Evolutionary conservation across 768 basidiomycete species (phyloP).

Genomic region (Tephrocybe rancida): DNA sequence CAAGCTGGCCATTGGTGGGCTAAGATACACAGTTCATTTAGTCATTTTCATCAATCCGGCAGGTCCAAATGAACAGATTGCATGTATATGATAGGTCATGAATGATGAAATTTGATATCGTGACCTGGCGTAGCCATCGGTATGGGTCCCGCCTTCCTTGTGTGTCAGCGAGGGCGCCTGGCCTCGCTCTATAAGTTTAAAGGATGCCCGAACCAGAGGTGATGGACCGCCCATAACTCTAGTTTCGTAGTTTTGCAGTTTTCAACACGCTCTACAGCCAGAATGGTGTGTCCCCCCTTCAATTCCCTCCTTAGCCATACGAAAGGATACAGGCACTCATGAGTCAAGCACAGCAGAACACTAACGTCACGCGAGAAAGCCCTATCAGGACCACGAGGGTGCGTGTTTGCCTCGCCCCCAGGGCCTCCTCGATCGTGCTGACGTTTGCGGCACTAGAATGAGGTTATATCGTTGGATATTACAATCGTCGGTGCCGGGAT

Average conservation of each 20-base stretch:
- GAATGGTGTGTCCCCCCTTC: not conserved
- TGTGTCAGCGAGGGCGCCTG: not conserved
- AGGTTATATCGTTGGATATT: slow-evolving; percentile 22
- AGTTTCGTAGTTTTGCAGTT: not conserved
- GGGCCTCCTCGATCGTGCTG: not conserved
- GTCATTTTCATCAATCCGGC: no score
- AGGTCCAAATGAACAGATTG: no score
- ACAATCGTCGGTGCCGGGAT: slow-evolving; percentile 54
- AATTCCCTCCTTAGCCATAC: not conserved
- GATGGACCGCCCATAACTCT: not conserved
- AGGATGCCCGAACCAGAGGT: not conserved
- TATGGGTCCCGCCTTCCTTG: not conserved
- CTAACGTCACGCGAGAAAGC: not conserved
- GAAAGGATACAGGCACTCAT: not conserved
- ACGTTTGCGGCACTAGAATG: not conserved
- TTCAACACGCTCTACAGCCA: not conserved
- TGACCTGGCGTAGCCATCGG: not conserved
- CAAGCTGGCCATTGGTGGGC: no score
- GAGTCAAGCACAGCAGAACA: not conserved
- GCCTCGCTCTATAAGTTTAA: not conserved
- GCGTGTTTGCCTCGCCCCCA: not conserved
- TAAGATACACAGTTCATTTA: no score
- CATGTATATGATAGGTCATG: no score
- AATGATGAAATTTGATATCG: no score
- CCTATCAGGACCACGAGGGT: slow-evolving; percentile 1